Base-by-base conservation (phyloP, 1,284 basidiomycete species). In the Malassezia brasiliensis region DNA sequence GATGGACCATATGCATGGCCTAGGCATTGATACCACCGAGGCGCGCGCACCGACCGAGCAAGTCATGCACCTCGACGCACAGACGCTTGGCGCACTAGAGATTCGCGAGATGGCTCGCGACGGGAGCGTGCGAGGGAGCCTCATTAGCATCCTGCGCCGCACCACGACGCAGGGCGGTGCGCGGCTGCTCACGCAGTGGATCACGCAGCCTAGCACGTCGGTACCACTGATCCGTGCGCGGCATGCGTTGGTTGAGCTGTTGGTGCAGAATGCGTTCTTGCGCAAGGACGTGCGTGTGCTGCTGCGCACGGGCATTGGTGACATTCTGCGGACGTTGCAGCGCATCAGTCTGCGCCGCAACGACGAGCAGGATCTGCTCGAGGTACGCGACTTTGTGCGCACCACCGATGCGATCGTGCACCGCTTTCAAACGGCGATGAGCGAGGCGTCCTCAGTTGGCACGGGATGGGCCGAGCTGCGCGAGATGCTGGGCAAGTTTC, bases 311-410 rank as follows among this genome's bases (percentile, higher is more conserved):
- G 60, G 65, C 4, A 63, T 62, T 12, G 71, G 71, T 4, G 71
- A 74, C 45, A 62, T 69, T 11, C 53, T 54, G 6, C 60, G 71
- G 5, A 63, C 66, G n/a, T 39, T 74, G 32, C 71, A 72, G 45
- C 63, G 67, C 22, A 53, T 74, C 15, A 51, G 59, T 6, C 60
- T 67, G 28, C 42, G 61, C 12, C 47, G 71, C 15, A 65, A 64
- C 37, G 67, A 72, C 42, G 69, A 66, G 46, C 68, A 74, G 53
- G 71, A 74, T 51, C 50, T 74, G 35, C 52, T 74, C 8, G 68
- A 70, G 50, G 55, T 74, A 5, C 47, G 69, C 7, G 69, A 74
- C 52, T 68, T 68, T 31, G 61, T 71, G 32, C 52, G 40, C 1
- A 50, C 66, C 2, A 59, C 56, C 40, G 49, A 61, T 4, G 19